These are phyloP conservation scores for Microcera coccophila DNA, from an alignment of 2,329 filamentous ascomycete species.

Conservation along the genomic window DNA sequence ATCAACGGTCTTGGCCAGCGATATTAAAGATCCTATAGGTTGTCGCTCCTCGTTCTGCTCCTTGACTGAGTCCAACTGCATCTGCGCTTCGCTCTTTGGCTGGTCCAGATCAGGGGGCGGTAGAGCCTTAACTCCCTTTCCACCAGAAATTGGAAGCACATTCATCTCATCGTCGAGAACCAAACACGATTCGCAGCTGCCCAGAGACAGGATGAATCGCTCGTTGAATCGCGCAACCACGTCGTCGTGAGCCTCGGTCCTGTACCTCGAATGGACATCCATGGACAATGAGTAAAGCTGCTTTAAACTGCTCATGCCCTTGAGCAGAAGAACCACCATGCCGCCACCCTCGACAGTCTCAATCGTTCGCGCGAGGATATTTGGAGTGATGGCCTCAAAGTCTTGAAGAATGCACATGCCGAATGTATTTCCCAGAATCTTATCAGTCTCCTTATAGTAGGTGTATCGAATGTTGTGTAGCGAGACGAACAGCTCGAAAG, in stretches of 20 bases:
- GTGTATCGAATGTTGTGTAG: constrained; percentile 97
- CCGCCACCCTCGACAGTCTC: constrained; percentile 98
- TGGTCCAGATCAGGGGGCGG: constrained; percentile 72
- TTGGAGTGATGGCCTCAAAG: constrained; percentile 97
- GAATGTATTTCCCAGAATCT: constrained; percentile 96
- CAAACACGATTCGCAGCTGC: constrained; percentile 90
- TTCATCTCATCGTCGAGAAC: constrained; percentile 98
- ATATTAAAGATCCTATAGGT: constrained; percentile 78
- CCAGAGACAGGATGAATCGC: constrained; percentile 89
- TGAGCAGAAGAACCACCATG: constrained; percentile 81
- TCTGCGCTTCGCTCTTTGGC: constrained; percentile 64
- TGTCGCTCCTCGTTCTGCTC: constrained; percentile 81
- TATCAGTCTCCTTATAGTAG: constrained; percentile 99
- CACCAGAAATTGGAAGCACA: constrained; percentile 92
- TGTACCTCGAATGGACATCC: constrained; percentile 95
- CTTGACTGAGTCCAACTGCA: constrained; percentile 82
- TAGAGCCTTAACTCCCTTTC: constrained; percentile 80
- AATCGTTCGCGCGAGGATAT: constrained; percentile 87
- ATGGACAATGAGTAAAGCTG: constrained; percentile 96
- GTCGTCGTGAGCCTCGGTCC: constrained; percentile 93
- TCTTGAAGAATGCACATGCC: constrained; percentile 98
- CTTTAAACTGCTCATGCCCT: constrained; percentile 95
- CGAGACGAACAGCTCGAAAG: constrained; percentile 95
- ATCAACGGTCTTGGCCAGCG: constrained; percentile 84
- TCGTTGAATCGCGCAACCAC: constrained; percentile 97